These are phyloP conservation scores for Hymenoscyphus salicellus DNA, from an alignment of 2,329 filamentous ascomycete genomes.

Conservation along the genomic window DNA sequence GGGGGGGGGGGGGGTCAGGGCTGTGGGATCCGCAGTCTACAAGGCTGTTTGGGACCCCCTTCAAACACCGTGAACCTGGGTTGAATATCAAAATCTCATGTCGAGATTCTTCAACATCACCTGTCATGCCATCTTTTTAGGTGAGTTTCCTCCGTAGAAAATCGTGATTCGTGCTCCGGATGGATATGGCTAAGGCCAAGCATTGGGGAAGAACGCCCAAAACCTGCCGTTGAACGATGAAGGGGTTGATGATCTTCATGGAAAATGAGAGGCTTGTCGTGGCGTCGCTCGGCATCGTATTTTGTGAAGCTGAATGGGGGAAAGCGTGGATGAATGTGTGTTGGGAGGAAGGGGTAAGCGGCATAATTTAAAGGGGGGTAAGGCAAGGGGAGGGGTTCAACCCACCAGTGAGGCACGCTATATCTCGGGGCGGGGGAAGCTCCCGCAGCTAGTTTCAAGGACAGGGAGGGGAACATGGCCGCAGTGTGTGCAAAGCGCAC, in stretches of 20 bases:
- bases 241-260: not conserved
- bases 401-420: not conserved
- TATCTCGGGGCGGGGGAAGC: not conserved
- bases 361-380: too few species aligned
- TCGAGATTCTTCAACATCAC: not conserved
- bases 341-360: constrained; percentile 3
- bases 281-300: not conserved
- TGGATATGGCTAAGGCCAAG: constrained; percentile 8
- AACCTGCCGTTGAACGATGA: constrained; percentile 2
- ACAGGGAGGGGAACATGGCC: not conserved
- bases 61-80: not conserved
- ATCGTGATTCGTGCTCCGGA: constrained; percentile 2
- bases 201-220: constrained; percentile 7
- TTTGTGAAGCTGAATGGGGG: not conserved
- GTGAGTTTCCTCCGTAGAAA: not conserved
- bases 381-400: constrained; percentile 1
- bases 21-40: not conserved
- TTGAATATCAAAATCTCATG: not conserved
- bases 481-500: not conserved
- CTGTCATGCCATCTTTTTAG: not conserved
- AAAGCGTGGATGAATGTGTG: not conserved
- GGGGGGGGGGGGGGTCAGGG: not conserved
- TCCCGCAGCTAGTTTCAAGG: constrained; percentile 6
- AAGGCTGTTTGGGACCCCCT: not conserved
- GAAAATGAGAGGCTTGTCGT: not conserved